Conservation (phyloP, 768 basidiomycete genomes). For the Macrocybe gigantea region DNA sequence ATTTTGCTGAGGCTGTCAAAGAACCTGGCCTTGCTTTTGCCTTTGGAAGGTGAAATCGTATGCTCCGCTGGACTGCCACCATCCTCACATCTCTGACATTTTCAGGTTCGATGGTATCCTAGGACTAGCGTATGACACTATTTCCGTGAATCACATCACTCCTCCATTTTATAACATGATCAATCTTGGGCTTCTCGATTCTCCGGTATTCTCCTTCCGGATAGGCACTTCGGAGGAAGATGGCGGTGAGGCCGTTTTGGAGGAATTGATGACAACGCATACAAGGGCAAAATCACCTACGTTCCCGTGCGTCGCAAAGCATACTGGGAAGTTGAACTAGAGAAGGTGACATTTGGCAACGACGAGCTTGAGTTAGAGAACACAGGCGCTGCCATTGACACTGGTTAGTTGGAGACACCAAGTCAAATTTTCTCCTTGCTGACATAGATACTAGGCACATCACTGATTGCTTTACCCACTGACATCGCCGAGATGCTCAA, state of each 20-base stretch:
- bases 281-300: constrained; percentile 76
- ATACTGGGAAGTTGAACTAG: constrained; percentile 97
- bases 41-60: constrained; percentile 73
- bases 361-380: constrained; percentile 87
- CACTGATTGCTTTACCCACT: constrained; percentile 86
- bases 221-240: constrained; percentile 82
- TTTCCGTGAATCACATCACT: constrained; percentile 86
- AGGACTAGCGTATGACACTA: constrained; percentile 92
- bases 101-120: constrained; percentile 90
- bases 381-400: constrained; percentile 92
- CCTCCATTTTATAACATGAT: constrained; percentile 97
- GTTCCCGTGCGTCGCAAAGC: constrained; percentile 92
- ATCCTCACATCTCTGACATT: neutral
- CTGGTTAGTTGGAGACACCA: constrained; percentile 38
- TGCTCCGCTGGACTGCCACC: neutral
- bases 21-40: constrained; percentile 98
- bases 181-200: constrained; percentile 71
- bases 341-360: constrained; percentile 78
- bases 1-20: constrained; percentile 94
- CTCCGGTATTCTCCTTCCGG: constrained; percentile 92
- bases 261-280: constrained; percentile 75
- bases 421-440: constrained; percentile 2
- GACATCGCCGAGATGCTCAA: constrained; percentile 99
- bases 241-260: constrained; percentile 92
- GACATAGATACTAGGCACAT: constrained; percentile 78